These are phyloP conservation scores for Immersiporthe knoxdaviesiana DNA, from an alignment of 2,329 filamentous ascomycete species.

Conservation along the genomic window DNA sequence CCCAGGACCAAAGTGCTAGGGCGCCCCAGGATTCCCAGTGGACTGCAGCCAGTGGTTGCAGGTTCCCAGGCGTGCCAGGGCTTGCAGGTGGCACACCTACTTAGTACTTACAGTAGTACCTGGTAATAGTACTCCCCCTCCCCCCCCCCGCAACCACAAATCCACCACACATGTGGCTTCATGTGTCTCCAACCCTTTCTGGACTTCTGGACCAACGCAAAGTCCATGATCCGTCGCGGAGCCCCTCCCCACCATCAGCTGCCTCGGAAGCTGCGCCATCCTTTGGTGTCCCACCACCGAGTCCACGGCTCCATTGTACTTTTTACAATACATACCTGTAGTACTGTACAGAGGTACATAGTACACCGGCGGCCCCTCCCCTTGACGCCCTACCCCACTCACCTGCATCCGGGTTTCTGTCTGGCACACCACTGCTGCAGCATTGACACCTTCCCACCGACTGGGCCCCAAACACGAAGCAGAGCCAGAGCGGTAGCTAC, in stretches of 20 bases:
- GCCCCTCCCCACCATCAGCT: slow-evolving; percentile 19
- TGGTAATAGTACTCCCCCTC: too few species aligned
- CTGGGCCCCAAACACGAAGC: neutral
- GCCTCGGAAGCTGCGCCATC: slow-evolving; percentile 24
- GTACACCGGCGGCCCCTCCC: too few species aligned
- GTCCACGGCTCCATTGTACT: slow-evolving; percentile 12
- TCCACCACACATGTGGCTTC: slow-evolving; percentile 23
- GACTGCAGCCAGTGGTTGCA: slow-evolving; percentile 13
- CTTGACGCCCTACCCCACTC: slow-evolving; percentile 15
- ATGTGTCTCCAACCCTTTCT: slow-evolving; percentile 19
- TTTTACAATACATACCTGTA: neutral
- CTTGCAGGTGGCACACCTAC: slow-evolving; percentile 23
- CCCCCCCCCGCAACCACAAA: slow-evolving; percentile 17
- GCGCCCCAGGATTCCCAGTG: slow-evolving; percentile 15
- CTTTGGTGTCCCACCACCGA: slow-evolving; percentile 24
- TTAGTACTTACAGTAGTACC: too few species aligned
- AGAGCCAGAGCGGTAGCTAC: neutral
- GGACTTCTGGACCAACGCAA: slow-evolving; percentile 2
- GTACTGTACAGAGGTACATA: neutral
- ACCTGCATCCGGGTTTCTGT: slow-evolving; percentile 15
- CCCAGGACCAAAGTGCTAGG: neutral
- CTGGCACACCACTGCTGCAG: slow-evolving; percentile 14
- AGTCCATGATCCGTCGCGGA: slow-evolving; percentile 1
- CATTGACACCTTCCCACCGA: neutral
- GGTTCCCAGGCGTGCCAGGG: too few species aligned